phyloP scores from a whole-genome alignment of 805 yeast genomes.

The Wickerhamomyces kurtzmanii region DNA sequence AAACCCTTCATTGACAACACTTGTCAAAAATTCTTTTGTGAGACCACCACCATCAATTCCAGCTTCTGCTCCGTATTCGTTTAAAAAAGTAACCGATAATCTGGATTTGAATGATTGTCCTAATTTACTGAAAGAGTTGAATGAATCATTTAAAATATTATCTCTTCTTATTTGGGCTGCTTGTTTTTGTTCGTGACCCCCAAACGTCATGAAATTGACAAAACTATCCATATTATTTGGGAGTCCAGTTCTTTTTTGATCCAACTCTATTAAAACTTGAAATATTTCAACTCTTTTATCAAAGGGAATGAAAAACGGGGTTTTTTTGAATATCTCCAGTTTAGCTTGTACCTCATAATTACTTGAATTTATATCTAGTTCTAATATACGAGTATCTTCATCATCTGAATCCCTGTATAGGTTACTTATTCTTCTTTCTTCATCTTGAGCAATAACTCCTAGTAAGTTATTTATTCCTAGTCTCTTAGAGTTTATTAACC shows the following conservation, averaged over 20 bases:
- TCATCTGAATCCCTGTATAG: slow-evolving; percentile 14
- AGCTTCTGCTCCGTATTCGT: slow-evolving; percentile 69
- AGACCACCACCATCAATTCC: slow-evolving; percentile 98
- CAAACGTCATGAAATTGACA: slow-evolving; percentile 7
- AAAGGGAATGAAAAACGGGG: slow-evolving; percentile 80
- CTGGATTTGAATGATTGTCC: slow-evolving; percentile 50
- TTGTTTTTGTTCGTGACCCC: slow-evolving; percentile 10
- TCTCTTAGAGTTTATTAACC: slow-evolving; percentile 32
- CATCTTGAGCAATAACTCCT: slow-evolving; percentile 30
- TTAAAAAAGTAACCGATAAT: slow-evolving; percentile 56
- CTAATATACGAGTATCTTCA: slow-evolving; percentile 10
- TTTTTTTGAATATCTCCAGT: slow-evolving; percentile 42
- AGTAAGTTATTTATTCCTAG: slow-evolving; percentile 26
- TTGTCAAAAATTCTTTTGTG: slow-evolving; percentile 81
- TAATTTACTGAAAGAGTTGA: slow-evolving; percentile 37
- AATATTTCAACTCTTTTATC: slow-evolving; percentile 64
- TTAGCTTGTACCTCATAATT: slow-evolving; percentile 17
- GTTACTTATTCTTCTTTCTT: slow-evolving; percentile 19
- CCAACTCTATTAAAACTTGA: slow-evolving; percentile 49
- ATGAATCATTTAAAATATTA: slow-evolving; percentile 67
- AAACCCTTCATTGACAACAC: slow-evolving; percentile 64
- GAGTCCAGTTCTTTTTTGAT: slow-evolving; percentile 25
- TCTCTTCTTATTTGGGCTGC: slow-evolving; percentile 60
- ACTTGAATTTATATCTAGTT: slow-evolving; percentile 8
- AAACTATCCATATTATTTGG: slow-evolving; percentile 10